phyloP scores from a whole-genome alignment of 2,329 filamentous ascomycete genomes.

The Cladobotryum mycophilum region DNA sequence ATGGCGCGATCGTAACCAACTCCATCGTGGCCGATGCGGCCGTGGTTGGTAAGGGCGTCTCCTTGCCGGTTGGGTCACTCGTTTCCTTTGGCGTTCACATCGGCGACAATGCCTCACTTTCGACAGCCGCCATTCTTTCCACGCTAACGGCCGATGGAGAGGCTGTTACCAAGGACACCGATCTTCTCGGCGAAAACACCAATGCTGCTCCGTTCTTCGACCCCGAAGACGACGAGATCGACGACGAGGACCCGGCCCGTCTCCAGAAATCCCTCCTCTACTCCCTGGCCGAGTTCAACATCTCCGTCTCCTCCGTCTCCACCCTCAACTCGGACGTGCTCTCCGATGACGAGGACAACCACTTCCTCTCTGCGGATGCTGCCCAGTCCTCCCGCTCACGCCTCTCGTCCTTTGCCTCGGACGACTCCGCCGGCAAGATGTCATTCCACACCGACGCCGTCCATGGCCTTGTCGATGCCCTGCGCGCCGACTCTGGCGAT shows the following conservation, averaged over 20 bases:
- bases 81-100: conserved; percentile 74
- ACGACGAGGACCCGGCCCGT: conserved; percentile 41
- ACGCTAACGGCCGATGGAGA: conserved; percentile 31
- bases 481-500: conserved; percentile 68
- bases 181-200: conserved; percentile 43
- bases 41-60: conserved; percentile 63
- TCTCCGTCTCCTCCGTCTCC: conserved; percentile 51
- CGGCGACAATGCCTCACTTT: conserved; percentile 50
- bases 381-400: conserved; percentile 51
- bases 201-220: conserved; percentile 45
- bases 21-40: conserved; percentile 72
- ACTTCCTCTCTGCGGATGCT: conserved; percentile 40
- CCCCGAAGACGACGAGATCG: conserved; percentile 43
- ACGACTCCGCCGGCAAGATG: conserved; percentile 52
- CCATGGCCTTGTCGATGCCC: conserved; percentile 75
- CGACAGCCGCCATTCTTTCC: conserved; percentile 28
- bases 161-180: conserved; percentile 34
- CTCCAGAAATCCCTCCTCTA: conserved; percentile 53
- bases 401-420: conserved; percentile 66
- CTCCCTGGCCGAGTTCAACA: conserved; percentile 44
- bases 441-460: conserved; percentile 84
- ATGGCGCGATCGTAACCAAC: conserved; percentile 62
- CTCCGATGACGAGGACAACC: conserved; percentile 60
- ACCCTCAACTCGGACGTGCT: conserved; percentile 59
- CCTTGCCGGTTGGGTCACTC: conserved; percentile 64